phyloP scores from a whole-genome alignment of 768 basidiomycete species.

The Leccinellum albellum region DNA sequence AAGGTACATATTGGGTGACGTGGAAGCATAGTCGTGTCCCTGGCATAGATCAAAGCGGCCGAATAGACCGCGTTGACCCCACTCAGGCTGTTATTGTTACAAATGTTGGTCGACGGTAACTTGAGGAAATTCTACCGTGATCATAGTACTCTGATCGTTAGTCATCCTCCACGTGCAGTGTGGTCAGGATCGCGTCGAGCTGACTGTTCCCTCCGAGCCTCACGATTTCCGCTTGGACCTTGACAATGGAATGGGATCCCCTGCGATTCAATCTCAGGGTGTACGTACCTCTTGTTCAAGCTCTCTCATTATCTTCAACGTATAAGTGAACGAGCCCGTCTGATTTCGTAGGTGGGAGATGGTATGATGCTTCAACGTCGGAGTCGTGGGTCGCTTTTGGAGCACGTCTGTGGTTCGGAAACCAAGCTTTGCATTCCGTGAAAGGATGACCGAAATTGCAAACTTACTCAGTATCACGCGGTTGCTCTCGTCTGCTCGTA shows the following conservation, averaged over 20 bases:
- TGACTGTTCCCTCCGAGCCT: constrained; percentile 73
- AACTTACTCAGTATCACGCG: constrained; percentile 78
- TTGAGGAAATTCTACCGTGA: not conserved
- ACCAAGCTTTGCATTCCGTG: not conserved
- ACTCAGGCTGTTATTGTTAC: not conserved
- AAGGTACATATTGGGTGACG: not conserved
- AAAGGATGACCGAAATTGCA: not conserved
- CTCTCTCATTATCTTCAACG: constrained; percentile 58
- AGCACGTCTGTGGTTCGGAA: constrained; percentile 62
- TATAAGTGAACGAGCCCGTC: constrained; percentile 87
- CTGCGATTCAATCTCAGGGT: not conserved
- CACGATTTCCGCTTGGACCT: constrained; percentile 60
- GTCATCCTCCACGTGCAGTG: constrained; percentile 41
- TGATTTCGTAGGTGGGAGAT: constrained; percentile 72
- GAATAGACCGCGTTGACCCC: not conserved
- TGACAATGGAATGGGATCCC: not conserved
- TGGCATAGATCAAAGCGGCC: not conserved
- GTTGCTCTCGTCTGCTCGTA: constrained; percentile 75
- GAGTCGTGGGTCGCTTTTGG: constrained; percentile 84
- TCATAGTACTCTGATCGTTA: not conserved
- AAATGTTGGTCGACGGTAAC: not conserved
- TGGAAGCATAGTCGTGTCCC: not conserved
- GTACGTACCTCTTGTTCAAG: constrained; percentile 55
- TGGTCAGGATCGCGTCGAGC: constrained; percentile 55
- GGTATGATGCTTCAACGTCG: constrained; percentile 76